phyloP scores from a whole-genome alignment of 495 filamentous ascomycete species.

The Astrocystis sublimbata region DNA sequence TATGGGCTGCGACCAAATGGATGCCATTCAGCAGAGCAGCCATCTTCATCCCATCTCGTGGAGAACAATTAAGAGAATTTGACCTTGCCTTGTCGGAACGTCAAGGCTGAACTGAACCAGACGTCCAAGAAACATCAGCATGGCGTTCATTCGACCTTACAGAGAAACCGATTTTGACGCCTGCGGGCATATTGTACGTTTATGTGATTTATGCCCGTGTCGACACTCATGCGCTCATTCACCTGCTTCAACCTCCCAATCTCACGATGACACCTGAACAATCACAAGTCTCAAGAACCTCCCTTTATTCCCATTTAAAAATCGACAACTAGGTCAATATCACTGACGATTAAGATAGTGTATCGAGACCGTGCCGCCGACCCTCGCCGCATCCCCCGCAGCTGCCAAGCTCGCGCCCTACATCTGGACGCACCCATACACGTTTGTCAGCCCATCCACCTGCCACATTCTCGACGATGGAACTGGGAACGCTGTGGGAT shows the following conservation, averaged over 20 bases:
- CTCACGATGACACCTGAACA: no score
- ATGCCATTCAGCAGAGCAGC: no score
- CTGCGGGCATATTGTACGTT: constrained; percentile 38
- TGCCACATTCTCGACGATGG: constrained; percentile 47
- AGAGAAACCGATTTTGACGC: constrained; percentile 33
- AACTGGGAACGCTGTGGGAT: constrained; percentile 39
- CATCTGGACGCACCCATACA: constrained; percentile 48
- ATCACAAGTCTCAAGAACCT: no score
- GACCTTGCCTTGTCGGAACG: background rate
- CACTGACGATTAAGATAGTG: constrained; percentile 29
- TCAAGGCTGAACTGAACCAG: background rate
- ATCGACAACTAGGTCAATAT: background rate
- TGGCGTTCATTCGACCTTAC: constrained; percentile 42
- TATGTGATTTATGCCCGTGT: no score
- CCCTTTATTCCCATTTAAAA: background rate
- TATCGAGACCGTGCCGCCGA: constrained; percentile 42
- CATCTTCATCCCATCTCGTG: no score
- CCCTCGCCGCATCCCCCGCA: constrained; percentile 26
- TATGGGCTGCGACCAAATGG: no score
- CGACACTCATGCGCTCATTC: background rate
- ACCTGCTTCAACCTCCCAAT: background rate
- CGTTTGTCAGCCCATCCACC: constrained; percentile 36
- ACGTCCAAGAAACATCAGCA: constrained; percentile 1
- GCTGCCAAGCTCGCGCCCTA: constrained; percentile 37
- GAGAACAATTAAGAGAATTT: no score